Base-by-base conservation (phyloP, 441 rosid species). In the Biscutella laevigata region DNA sequence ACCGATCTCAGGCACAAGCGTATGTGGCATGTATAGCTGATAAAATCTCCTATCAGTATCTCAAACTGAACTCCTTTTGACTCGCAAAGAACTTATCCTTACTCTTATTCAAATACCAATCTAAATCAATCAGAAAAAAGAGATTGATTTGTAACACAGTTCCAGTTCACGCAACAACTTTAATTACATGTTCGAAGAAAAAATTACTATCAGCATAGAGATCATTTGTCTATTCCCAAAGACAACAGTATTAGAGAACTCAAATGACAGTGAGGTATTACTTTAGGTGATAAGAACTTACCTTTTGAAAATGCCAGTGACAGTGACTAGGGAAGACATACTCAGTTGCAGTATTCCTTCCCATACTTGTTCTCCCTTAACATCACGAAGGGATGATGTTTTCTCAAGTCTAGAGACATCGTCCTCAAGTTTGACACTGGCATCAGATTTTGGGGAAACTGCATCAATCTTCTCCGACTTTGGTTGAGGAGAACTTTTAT, bases 311-410 rank as follows among this genome's bases (percentile, higher is more conserved):
- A 74, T 33, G 58, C 92, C 86, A 49, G 73, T 45, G 29, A 81
- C 87, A 3, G 96, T 57, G 25, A 70, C 76, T 16, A 60, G 42
- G n/a, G 73, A 51, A 10, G 94, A 59, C 46, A 73, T 49, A 64
- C 59, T 87, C 57, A 86, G 80, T 71, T 88, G 89, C 48, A 92
- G 82, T 33, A 57, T 48, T 47, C 98, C 99, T 52, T 86, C 82
- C 95, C 97, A 92, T 10, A 78, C 68, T 40, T 16, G 70, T 19
- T 82, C 86, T 53, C 75, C 88, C 46, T 62, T 35, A 28, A 50
- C 26, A 46, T 24, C 55, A 21, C 68, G 49, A 61, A 53, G 67
- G 11, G 45, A 63, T 20, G 74, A 54, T 25, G 42, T 34, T 39
- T 42, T 56, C 43, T 68, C 77, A 21, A 60, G 59, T 35, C 68